These are phyloP conservation scores for Trifolium subterraneum DNA, from an alignment of 306 rosid species.

Conservation along the genomic window DNA sequence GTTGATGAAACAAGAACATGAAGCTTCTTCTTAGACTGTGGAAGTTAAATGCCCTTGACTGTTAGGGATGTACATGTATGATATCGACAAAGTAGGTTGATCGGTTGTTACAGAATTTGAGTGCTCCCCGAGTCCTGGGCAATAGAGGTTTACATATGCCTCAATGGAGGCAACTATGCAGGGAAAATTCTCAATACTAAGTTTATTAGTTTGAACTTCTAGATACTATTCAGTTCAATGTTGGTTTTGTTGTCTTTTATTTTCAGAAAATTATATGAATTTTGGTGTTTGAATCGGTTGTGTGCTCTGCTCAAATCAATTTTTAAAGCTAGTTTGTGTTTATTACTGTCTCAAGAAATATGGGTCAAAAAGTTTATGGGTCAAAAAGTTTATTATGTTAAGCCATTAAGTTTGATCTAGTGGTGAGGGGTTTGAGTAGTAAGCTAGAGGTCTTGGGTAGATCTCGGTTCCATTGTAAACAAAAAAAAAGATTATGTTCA, in stretches of 20 bases:
- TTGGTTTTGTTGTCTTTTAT: slow-evolving; percentile 11
- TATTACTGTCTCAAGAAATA: background rate
- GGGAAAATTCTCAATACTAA: slow-evolving; percentile 29
- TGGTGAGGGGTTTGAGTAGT: too few relatives aligned
- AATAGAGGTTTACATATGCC: slow-evolving; percentile 27
- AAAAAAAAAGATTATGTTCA: slow-evolving; percentile 1
- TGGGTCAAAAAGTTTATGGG: background rate
- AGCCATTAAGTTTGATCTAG: too few relatives aligned
- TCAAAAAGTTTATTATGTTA: too few relatives aligned
- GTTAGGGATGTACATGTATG: slow-evolving; percentile 35
- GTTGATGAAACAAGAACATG: slow-evolving; percentile 40
- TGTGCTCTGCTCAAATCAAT: background rate
- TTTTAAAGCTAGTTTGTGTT: slow-evolving; percentile 27
- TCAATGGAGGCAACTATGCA: slow-evolving; percentile 30
- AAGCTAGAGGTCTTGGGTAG: too few relatives aligned
- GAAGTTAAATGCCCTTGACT: slow-evolving; percentile 38
- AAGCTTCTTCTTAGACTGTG: slow-evolving; percentile 29
- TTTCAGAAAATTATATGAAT: slow-evolving; percentile 12
- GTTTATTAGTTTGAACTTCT: slow-evolving; percentile 11
- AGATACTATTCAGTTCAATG: slow-evolving; percentile 27
- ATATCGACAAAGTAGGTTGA: slow-evolving; percentile 43
- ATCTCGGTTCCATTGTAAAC: too few relatives aligned
- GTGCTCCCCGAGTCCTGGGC: slow-evolving; percentile 31
- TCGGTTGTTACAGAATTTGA: slow-evolving; percentile 13
- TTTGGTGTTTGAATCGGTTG: slow-evolving; percentile 25